phyloP scores from a whole-genome alignment of 1,284 basidiomycete species.

The Tremellales sp. region DNA sequence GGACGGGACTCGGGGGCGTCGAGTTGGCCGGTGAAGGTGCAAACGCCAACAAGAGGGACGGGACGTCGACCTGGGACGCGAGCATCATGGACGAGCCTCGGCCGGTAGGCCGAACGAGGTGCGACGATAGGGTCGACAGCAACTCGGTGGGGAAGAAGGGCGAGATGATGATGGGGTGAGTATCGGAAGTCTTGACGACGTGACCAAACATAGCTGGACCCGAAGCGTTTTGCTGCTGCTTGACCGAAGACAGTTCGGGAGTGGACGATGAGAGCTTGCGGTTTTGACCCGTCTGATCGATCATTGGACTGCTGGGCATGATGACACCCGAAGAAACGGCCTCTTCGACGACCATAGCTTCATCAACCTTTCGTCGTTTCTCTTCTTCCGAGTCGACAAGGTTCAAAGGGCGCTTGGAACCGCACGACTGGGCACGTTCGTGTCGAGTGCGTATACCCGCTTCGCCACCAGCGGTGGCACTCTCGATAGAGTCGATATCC shows the following conservation, averaged over 20 bases:
- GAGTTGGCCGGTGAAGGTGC: constrained; percentile 8
- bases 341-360: constrained; percentile 39
- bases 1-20: not conserved
- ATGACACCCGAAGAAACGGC: constrained; percentile 28
- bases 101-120: constrained; percentile 26
- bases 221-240: constrained; percentile 1
- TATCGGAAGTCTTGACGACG: constrained; percentile 64
- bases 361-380: constrained; percentile 37
- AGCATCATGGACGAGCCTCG: constrained; percentile 16
- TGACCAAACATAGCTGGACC: constrained; percentile 24
- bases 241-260: constrained; percentile 18
- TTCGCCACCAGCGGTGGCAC: constrained; percentile 1
- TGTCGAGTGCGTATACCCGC: constrained; percentile 16
- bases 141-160: constrained; percentile 32
- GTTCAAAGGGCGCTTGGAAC: constrained; percentile 31
- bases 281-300: not conserved
- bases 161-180: constrained; percentile 79
- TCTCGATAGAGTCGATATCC: constrained; percentile 27
- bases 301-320: constrained; percentile 7
- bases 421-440: constrained; percentile 33
- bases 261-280: constrained; percentile 24
- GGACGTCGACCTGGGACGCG: constrained; percentile 35
- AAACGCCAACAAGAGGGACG: constrained; percentile 57
- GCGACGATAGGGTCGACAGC: constrained; percentile 27
- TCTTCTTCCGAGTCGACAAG: constrained; percentile 28